These are phyloP conservation scores for Monosporascus cannonballus DNA, from an alignment of 2,329 filamentous ascomycete genomes.

Conservation along the genomic window DNA sequence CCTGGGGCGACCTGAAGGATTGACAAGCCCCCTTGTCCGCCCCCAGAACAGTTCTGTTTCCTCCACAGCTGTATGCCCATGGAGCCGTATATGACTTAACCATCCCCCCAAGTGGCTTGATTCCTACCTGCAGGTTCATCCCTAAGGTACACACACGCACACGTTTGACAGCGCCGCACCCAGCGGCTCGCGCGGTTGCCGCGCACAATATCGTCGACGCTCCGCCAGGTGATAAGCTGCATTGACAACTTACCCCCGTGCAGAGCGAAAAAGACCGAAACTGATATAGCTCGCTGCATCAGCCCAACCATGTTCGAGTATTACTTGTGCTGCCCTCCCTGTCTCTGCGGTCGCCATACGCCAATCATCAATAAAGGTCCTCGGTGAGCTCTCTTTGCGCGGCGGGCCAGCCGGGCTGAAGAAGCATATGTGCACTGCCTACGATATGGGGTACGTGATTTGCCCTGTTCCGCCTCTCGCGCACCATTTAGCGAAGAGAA, in stretches of 20 bases:
- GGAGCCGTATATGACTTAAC: too few species aligned
- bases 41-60: too few species aligned
- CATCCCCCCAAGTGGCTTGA: too few species aligned
- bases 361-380: background rate
- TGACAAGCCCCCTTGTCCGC: too few species aligned
- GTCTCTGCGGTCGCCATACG: background rate
- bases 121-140: too few species aligned
- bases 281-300: background rate
- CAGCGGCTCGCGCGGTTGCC: background rate
- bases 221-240: background rate
- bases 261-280: background rate
- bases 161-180: background rate
- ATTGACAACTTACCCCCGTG: background rate
- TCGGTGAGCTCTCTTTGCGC: background rate
- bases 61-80: too few species aligned
- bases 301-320: background rate
- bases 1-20: too few species aligned
- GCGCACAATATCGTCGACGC: background rate
- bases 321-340: background rate
- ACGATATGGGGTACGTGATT: too few species aligned
- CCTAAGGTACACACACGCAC: too few species aligned
- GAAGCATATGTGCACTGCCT: too few species aligned
- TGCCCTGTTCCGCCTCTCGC: background rate
- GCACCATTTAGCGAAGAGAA: background rate
- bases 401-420: background rate